These are phyloP conservation scores for Oryza brachyantha DNA, from an alignment of 176 grass and related monocot species.

Conservation along the genomic window DNA sequence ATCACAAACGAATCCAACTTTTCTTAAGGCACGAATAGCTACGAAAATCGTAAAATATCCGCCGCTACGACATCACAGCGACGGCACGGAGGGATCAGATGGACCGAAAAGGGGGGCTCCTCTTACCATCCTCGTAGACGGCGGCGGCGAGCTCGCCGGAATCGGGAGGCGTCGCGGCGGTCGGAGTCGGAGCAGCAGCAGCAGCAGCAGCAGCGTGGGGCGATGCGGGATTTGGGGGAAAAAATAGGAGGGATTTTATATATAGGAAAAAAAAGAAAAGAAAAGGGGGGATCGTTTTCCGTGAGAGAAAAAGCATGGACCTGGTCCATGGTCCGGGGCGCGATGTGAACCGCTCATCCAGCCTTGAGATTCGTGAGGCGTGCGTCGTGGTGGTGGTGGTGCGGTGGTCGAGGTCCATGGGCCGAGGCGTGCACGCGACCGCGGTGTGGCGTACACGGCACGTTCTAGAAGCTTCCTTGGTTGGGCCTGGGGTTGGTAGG, in stretches of 20 bases:
- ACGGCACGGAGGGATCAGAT: neutral
- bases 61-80: neutral
- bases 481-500: neutral
- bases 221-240: neutral
- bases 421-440: neutral
- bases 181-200: neutral
- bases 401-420: neutral
- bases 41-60: neutral
- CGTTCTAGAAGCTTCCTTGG: neutral
- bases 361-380: neutral
- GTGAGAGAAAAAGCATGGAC: neutral
- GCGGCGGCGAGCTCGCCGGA: neutral
- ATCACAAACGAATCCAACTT: neutral
- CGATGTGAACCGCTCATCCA: fast-evolving
- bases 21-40: neutral
- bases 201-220: neutral
- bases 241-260: neutral
- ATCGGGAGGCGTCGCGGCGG: neutral
- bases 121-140: slow-evolving; percentile 32
- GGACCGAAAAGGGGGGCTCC: neutral
- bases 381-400: no score
- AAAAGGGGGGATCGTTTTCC: no score
- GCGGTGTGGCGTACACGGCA: neutral
- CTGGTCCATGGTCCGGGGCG: neutral
- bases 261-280: no score